Evolutionary conservation across 805 yeast species (phyloP).

Genomic region (Kluyveromyces starmeri): DNA sequence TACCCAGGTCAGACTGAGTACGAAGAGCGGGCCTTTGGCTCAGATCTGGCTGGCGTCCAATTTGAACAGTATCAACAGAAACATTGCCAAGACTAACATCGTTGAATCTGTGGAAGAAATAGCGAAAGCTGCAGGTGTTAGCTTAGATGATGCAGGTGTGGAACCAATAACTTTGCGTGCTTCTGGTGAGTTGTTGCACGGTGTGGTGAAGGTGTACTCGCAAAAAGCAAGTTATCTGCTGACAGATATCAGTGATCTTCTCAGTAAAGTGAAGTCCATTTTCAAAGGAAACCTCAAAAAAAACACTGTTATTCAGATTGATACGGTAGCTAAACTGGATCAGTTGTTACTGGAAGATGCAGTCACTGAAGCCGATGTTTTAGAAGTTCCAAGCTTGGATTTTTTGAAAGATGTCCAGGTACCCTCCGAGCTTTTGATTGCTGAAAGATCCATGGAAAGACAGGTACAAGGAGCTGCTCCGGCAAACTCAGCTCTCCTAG

Average conservation of each 20-base stretch:
- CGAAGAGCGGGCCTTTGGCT: conserved; percentile 77
- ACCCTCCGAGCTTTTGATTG: conserved; percentile 12
- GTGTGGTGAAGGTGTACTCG: conserved; percentile 80
- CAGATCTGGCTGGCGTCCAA: conserved; percentile 92
- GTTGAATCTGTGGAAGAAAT: conserved; percentile 58
- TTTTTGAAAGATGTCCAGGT: conserved; percentile 18
- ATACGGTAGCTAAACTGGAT: conserved; percentile 50
- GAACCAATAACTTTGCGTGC: conserved; percentile 70
- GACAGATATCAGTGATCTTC: conserved; percentile 75
- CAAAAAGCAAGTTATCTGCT: conserved; percentile 73
- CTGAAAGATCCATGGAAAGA: conserved; percentile 19
- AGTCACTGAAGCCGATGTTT: conserved; percentile 66
- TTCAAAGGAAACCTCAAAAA: conserved; percentile 40
- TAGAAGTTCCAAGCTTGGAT: conserved; percentile 52
- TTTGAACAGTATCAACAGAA: conserved; percentile 35
- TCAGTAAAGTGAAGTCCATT: conserved; percentile 60
- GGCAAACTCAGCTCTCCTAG: not conserved
- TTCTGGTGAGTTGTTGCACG: conserved; percentile 79
- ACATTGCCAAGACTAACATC: conserved; percentile 67
- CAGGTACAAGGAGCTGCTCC: conserved; percentile 27
- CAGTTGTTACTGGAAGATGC: conserved; percentile 64
- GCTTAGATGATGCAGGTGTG: conserved; percentile 13
- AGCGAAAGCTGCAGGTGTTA: conserved; percentile 34
- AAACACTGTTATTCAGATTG: conserved; percentile 52
- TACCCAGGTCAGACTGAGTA: conserved; percentile 15